Evolutionary conservation across 2,329 filamentous ascomycete species (phyloP).

Genomic region (Sarocladiaceae sp.): DNA sequence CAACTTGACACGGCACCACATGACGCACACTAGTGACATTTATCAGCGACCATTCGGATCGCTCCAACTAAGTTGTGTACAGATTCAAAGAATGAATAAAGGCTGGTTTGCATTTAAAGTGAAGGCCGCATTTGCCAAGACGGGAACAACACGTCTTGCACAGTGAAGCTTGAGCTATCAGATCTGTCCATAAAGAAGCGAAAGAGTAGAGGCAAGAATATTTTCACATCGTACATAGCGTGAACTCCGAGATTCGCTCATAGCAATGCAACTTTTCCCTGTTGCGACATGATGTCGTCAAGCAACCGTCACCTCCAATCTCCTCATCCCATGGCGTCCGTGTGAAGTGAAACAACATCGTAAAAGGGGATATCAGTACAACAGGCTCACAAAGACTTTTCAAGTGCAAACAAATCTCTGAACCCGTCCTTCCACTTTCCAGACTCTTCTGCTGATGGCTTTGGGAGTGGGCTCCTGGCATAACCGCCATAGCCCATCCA

Average conservation of each 20-base stretch:
- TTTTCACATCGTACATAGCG: not conserved
- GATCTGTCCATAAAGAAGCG: too few relatives aligned
- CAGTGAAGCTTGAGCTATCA: too few relatives aligned
- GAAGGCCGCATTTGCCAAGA: too few relatives aligned
- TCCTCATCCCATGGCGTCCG: not conserved
- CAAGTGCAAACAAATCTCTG: constrained; percentile 45
- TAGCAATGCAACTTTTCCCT: not conserved
- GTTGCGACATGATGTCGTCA: not conserved
- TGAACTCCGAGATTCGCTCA: not conserved
- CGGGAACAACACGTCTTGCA: too few relatives aligned
- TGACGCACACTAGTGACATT: too few relatives aligned
- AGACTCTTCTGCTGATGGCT: constrained; percentile 44
- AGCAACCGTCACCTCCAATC: not conserved
- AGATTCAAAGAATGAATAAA: too few relatives aligned
- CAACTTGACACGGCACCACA: too few relatives aligned
- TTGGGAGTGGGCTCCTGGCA: constrained; percentile 42
- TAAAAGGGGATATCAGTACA: not conserved
- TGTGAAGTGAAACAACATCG: not conserved
- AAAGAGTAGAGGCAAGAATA: not conserved
- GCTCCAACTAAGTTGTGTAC: too few relatives aligned
- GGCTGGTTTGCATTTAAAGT: too few relatives aligned
- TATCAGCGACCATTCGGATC: too few relatives aligned
- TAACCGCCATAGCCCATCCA: constrained; percentile 16
- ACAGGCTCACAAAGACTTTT: constrained; percentile 41
- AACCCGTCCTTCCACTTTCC: constrained; percentile 53